Conservation (phyloP, 2,329 filamentous ascomycete genomes). For the Chaetomium sp. region DNA sequence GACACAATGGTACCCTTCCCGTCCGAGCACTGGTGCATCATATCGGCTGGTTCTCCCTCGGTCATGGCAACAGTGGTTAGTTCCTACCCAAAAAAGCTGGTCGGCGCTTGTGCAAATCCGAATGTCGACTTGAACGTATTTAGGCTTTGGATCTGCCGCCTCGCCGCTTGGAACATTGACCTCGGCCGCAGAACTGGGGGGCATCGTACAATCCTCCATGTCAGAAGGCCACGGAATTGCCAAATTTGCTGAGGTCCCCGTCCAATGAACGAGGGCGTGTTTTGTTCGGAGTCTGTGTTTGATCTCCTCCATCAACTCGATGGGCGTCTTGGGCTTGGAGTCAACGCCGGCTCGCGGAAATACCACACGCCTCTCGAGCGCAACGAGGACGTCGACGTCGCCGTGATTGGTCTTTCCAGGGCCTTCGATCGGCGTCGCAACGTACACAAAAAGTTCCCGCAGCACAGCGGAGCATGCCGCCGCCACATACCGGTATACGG, state of each 20-base stretch:
- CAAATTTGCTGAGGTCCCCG: conserved; percentile 34
- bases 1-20: no score
- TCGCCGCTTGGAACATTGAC: not conserved
- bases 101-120: conserved; percentile 41
- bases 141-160: conserved; percentile 4
- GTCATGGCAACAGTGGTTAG: not conserved
- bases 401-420: conserved; percentile 63
- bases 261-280: conserved; percentile 27
- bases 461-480: conserved; percentile 41
- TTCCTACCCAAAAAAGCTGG: conserved; percentile 47
- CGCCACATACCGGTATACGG: conserved; percentile 50
- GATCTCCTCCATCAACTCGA: conserved; percentile 27
- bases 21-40: no score
- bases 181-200: not conserved
- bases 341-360: conserved; percentile 7
- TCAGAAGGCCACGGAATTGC: conserved; percentile 50
- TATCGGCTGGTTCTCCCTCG: not conserved
- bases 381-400: conserved; percentile 66
- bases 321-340: not conserved
- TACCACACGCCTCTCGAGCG: conserved; percentile 21
- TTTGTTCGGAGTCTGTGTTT: conserved; percentile 41
- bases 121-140: conserved; percentile 65
- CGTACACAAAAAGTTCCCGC: conserved; percentile 43
- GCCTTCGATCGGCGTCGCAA: conserved; percentile 58
- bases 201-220: not conserved